These are phyloP conservation scores for Phytopythium helicoides DNA, from an alignment of 352 stramenopile genomes.

Conservation along the genomic window DNA sequence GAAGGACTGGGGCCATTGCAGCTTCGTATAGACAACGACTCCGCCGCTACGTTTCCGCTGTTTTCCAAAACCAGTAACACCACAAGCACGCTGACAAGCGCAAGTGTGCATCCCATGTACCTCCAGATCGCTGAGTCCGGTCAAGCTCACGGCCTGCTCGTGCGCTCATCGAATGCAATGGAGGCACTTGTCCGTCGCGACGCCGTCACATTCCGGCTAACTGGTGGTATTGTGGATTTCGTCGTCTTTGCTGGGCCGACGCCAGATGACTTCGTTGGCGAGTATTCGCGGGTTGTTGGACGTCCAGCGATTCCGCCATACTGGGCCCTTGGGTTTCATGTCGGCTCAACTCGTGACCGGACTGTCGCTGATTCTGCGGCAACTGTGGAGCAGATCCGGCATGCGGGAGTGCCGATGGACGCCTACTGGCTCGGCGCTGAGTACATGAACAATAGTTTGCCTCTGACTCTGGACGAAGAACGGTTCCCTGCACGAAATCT, in stretches of 20 bases:
- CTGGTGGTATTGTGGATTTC: constrained; percentile 80
- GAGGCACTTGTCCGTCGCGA: constrained; percentile 66
- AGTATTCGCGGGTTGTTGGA: constrained; percentile 80
- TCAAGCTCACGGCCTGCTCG: constrained; percentile 67
- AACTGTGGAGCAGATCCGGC: constrained; percentile 34
- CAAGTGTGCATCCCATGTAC: constrained; percentile 74
- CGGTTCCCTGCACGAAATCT: constrained; percentile 46
- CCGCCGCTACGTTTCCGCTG: constrained; percentile 70
- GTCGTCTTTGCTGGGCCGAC: constrained; percentile 72
- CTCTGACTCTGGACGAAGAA: constrained; percentile 63
- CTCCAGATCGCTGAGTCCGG: constrained; percentile 46
- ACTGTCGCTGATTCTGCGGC: constrained; percentile 26
- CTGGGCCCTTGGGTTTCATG: constrained; percentile 85
- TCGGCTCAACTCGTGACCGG: constrained; percentile 37
- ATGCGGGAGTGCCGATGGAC: constrained; percentile 64
- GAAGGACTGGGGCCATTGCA: constrained; percentile 50
- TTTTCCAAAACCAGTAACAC: constrained; percentile 35
- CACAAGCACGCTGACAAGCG: constrained; percentile 16
- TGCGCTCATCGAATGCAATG: constrained; percentile 86
- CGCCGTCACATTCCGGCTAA: constrained; percentile 75
- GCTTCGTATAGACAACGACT: constrained; percentile 30
- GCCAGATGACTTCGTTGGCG: constrained; percentile 45
- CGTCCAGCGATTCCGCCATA: constrained; percentile 77
- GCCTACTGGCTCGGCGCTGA: constrained; percentile 75
- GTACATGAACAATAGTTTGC: constrained; percentile 47